Evolutionary conservation across 164 flowering plant genomes (phyloP).

Genomic region (Stephania yunnanensis): DNA sequence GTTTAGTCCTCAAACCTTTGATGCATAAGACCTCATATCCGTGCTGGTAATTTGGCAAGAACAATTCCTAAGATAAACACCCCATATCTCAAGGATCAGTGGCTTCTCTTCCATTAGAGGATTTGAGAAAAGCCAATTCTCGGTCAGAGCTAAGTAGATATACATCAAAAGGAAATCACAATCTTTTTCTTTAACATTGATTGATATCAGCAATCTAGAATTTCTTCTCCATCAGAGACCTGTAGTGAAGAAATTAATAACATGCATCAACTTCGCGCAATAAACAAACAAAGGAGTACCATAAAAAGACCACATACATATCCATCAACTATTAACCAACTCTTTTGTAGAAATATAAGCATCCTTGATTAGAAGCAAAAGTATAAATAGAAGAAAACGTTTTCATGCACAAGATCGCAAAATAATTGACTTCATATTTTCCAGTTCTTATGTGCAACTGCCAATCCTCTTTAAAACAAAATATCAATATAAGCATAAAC

Average conservation of each 20-base stretch:
- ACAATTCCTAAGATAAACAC: conserved; percentile 57
- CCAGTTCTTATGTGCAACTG: neutral
- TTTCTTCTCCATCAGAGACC: conserved; percentile 44
- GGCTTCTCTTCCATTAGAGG: conserved; percentile 34
- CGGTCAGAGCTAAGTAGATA: conserved; percentile 57
- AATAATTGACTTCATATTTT: neutral
- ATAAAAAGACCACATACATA: neutral
- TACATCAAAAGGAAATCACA: conserved; percentile 59
- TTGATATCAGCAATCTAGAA: conserved; percentile 41
- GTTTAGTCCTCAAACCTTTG: conserved; percentile 45
- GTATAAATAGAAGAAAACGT: neutral
- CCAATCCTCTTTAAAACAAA: too few species aligned
- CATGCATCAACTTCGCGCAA: neutral
- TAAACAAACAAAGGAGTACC: neutral
- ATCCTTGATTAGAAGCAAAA: neutral
- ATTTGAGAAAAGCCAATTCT: conserved; percentile 60
- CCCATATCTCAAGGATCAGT: conserved; percentile 49
- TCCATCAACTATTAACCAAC: neutral
- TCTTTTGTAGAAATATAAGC: neutral
- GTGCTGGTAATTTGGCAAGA: conserved; percentile 65
- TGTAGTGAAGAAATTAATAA: conserved; percentile 15
- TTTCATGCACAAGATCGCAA: neutral
- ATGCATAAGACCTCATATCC: conserved; percentile 68
- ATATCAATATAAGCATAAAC: too few species aligned
- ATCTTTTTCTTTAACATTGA: conserved; percentile 52